Percentiles rank a stretch among this genome's conserved stretches.
Conservation (phyloP, 176 grass and related monocot species). For the Sorghum bicolor region DNA sequence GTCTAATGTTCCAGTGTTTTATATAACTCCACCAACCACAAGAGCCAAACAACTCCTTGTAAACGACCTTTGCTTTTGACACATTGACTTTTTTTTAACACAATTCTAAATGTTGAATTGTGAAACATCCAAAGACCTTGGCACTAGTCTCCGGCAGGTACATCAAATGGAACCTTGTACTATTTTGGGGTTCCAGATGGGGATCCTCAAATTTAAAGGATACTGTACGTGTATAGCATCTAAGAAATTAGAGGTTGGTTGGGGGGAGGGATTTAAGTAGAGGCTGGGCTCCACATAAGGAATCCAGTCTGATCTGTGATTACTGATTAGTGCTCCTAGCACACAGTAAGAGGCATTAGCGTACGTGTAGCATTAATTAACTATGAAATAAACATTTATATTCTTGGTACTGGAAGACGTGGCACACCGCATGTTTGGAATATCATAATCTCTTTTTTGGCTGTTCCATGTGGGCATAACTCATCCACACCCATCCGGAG, state of each 20-base stretch:
- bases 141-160: neutral
- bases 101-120: conserved; percentile 1
- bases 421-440: conserved; percentile 31
- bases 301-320: neutral
- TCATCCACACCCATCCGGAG: neutral
- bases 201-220: neutral
- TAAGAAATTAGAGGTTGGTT: conserved; percentile 5
- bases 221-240: neutral
- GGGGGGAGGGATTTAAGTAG: conserved; percentile 2
- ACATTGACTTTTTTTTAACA: neutral
- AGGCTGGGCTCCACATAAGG: neutral
- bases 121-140: neutral
- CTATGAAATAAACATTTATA: neutral
- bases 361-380: neutral
- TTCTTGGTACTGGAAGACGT: neutral
- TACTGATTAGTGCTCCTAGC: neutral
- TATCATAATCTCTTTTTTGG: neutral
- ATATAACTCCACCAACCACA: conserved; percentile 19
- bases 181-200: neutral
- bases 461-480: conserved; percentile 21
- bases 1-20: neutral
- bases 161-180: conserved; percentile 29
- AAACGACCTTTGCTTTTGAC: conserved; percentile 21
- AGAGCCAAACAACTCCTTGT: neutral
- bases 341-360: neutral